phyloP scores from a whole-genome alignment of 345 rosid species.

The Viola odorata region DNA sequence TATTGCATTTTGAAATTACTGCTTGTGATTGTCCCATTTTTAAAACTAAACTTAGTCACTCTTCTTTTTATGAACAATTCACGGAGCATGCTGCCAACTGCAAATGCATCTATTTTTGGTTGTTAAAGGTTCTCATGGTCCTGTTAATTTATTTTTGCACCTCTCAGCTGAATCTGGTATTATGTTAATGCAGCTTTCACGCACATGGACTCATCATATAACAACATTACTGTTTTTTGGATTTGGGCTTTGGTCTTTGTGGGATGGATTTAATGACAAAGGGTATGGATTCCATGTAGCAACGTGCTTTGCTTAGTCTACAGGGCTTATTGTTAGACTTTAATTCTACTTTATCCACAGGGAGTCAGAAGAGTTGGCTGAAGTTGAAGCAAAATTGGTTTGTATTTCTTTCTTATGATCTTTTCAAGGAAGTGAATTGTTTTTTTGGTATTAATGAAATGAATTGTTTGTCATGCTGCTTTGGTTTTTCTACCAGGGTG shows the following conservation, averaged over 20 bases:
- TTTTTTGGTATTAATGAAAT: too few species aligned
- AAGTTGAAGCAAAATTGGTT: conserved; percentile 88
- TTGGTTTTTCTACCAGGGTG: conserved; percentile 42
- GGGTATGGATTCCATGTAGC: conserved; percentile 39
- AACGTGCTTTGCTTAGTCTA: neutral
- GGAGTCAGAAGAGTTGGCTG: conserved; percentile 73
- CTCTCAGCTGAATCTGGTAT: conserved; percentile 4
- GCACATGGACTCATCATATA: conserved; percentile 82
- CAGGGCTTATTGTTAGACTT: conserved; percentile 4
- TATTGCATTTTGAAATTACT: too few species aligned
- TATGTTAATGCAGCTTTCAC: conserved; percentile 61
- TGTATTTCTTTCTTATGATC: conserved; percentile 14
- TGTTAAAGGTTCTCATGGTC: neutral
- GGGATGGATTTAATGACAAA: conserved; percentile 68
- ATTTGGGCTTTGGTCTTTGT: conserved; percentile 82
- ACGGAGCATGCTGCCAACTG: too few species aligned
- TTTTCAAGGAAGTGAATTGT: conserved; percentile 3
- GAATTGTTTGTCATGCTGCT: conserved; percentile 11
- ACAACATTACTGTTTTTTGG: conserved; percentile 76
- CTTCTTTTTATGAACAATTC: too few species aligned
- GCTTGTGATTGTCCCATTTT: too few species aligned
- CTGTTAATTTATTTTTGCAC: neutral
- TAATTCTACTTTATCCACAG: conserved; percentile 31
- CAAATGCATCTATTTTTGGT: neutral
- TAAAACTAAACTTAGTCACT: too few species aligned